phyloP scores from a whole-genome alignment of 352 stramenopile genomes.

The Hyaloperonospora brassicae region DNA sequence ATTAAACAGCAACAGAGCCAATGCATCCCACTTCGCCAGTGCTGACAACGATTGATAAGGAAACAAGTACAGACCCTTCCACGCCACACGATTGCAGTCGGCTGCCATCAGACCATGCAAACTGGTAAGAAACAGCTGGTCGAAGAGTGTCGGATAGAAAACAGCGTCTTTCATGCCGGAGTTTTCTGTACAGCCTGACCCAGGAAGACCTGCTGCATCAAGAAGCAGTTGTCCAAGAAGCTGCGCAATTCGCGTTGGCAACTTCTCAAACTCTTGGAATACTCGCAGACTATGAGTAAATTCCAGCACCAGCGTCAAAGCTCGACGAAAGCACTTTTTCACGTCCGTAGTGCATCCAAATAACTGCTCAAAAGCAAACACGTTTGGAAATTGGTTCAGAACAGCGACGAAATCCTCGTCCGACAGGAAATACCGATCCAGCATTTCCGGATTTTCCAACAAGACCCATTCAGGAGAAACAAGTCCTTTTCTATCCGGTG shows the following conservation, averaged over 20 bases:
- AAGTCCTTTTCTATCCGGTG: slow-evolving; percentile 28
- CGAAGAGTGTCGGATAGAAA: slow-evolving; percentile 74
- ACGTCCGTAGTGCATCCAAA: slow-evolving; percentile 60
- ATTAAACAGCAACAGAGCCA: slow-evolving; percentile 70
- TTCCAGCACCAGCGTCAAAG: slow-evolving; percentile 65
- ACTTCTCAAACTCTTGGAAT: slow-evolving; percentile 81
- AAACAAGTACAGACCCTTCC: slow-evolving; percentile 58
- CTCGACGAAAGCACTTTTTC: slow-evolving; percentile 74
- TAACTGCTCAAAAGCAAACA: slow-evolving; percentile 71
- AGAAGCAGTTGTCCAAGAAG: slow-evolving; percentile 55
- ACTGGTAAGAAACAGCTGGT: slow-evolving; percentile 79
- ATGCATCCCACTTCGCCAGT: slow-evolving; percentile 74
- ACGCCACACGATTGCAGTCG: slow-evolving; percentile 76
- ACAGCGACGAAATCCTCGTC: slow-evolving; percentile 82
- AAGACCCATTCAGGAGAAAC: slow-evolving; percentile 75
- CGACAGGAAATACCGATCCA: slow-evolving; percentile 73
- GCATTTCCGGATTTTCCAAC: slow-evolving; percentile 71
- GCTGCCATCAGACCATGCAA: slow-evolving; percentile 59
- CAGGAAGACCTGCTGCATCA: slow-evolving; percentile 47
- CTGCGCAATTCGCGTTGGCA: slow-evolving; percentile 60
- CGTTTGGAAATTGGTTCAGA: slow-evolving; percentile 80
- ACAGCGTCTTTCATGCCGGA: slow-evolving; percentile 20
- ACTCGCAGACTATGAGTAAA: slow-evolving; percentile 56
- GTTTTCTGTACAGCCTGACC: slow-evolving; percentile 20
- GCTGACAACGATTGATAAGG: slow-evolving; percentile 68